These are phyloP conservation scores for Gymnopus androsaceus DNA, from an alignment of 1,284 basidiomycete species.

Conservation along the genomic window DNA sequence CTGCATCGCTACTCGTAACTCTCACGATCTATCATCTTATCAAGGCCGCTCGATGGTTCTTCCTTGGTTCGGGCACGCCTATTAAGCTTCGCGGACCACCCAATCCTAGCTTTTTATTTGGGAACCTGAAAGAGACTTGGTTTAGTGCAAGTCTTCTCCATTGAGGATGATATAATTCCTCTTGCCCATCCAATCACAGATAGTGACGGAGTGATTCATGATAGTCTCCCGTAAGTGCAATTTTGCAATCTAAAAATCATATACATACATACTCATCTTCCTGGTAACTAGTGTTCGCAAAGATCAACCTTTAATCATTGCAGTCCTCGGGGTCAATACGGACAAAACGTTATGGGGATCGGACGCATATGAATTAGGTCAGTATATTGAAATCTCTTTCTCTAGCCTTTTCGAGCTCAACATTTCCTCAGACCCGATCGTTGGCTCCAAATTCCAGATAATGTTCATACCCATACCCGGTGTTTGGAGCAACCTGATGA, in stretches of 20 bases:
- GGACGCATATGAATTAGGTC: constrained; percentile 45
- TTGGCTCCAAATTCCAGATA: constrained; percentile 39
- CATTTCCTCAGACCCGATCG: constrained; percentile 38
- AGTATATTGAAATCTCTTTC: constrained; percentile 13
- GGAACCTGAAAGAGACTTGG: constrained; percentile 8
- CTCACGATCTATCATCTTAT: not conserved
- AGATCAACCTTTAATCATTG: constrained; percentile 38
- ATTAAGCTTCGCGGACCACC: constrained; percentile 9
- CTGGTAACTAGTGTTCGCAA: constrained; percentile 35
- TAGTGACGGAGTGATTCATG: constrained; percentile 32
- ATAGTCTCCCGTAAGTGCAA: constrained; percentile 31
- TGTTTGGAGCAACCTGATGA: constrained; percentile 43
- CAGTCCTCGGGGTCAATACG: constrained; percentile 42
- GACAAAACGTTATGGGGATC: constrained; percentile 46
- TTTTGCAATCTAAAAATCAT: not conserved
- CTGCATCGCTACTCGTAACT: not conserved
- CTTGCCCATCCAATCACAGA: constrained; percentile 46
- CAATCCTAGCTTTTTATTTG: constrained; percentile 9
- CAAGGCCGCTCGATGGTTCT: not conserved
- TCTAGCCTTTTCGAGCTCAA: not conserved
- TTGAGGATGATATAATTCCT: constrained; percentile 61
- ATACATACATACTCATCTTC: too few species aligned
- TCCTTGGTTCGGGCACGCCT: not conserved
- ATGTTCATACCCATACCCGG: constrained; percentile 39
- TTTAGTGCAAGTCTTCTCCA: constrained; percentile 19